Conservation (phyloP, 768 basidiomycete species). For the Phallus indusiatus region DNA sequence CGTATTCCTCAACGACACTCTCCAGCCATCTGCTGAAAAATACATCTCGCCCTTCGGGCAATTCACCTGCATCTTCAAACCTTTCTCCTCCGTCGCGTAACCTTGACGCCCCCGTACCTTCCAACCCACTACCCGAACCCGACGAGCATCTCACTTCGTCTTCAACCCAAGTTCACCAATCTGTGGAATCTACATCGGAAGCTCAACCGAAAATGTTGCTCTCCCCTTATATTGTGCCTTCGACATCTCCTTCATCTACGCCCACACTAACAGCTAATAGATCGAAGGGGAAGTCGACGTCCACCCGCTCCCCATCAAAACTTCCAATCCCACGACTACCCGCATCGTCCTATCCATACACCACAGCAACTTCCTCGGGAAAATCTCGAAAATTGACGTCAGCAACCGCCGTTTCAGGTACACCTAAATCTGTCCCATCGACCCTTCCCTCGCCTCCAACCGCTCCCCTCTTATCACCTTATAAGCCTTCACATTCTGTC, state of each 20-base stretch:
- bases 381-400: neutral
- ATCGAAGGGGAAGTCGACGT: neutral
- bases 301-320: neutral
- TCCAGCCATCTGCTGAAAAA: neutral
- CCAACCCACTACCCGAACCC: conserved; percentile 14
- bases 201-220: too few relatives aligned
- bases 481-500: neutral
- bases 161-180: neutral
- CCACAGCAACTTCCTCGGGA: neutral
- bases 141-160: conserved; percentile 11
- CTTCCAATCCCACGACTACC: neutral
- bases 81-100: conserved; percentile 7
- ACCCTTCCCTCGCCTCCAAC: neutral
- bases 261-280: neutral
- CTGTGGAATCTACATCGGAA: too few relatives aligned
- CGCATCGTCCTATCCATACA: conserved; percentile 4
- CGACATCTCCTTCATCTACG: neutral
- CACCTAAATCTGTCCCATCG: neutral
- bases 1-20: neutral
- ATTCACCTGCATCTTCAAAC: neutral
- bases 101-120: conserved; percentile 13
- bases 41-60: conserved; percentile 10
- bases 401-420: neutral
- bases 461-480: neutral
- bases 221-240: neutral